These are phyloP conservation scores for Herpetospermum pedunculosum DNA, from an alignment of 306 rosid species.

Conservation along the genomic window DNA sequence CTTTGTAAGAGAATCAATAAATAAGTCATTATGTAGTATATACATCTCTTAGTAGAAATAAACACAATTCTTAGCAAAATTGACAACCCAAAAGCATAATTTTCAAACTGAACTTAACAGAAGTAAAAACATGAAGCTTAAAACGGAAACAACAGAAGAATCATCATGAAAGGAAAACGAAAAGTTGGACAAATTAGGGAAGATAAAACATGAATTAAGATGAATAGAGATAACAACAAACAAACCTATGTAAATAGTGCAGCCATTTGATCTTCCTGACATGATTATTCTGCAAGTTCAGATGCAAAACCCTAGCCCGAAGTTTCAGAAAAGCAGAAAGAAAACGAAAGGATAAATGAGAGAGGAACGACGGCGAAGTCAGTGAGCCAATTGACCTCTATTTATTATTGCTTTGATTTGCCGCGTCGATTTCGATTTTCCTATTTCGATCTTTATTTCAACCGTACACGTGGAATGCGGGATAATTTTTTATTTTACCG, in stretches of 20 bases:
- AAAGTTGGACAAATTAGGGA: background rate
- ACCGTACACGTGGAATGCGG: background rate
- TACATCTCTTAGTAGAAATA: background rate
- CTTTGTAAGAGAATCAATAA: background rate
- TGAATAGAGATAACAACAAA: background rate
- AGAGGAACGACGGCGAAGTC: background rate
- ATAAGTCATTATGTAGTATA: background rate
- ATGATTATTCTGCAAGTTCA: background rate
- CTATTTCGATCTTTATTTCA: background rate
- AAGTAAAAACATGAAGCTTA: background rate
- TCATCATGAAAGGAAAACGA: background rate
- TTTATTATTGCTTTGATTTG: background rate
- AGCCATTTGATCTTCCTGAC: conserved; percentile 4
- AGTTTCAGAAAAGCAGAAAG: background rate
- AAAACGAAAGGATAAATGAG: background rate
- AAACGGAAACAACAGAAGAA: background rate
- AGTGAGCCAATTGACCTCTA: background rate
- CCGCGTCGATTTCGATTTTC: background rate
- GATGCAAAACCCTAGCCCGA: background rate
- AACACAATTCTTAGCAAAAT: background rate
- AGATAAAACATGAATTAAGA: background rate
- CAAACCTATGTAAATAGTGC: conserved; percentile 5
- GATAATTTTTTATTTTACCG: background rate
- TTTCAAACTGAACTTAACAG: background rate
- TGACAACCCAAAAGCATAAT: background rate